Evolutionary conservation across 140 eudicot genomes (phyloP).

Genomic region (Stevia rebaudiana): DNA sequence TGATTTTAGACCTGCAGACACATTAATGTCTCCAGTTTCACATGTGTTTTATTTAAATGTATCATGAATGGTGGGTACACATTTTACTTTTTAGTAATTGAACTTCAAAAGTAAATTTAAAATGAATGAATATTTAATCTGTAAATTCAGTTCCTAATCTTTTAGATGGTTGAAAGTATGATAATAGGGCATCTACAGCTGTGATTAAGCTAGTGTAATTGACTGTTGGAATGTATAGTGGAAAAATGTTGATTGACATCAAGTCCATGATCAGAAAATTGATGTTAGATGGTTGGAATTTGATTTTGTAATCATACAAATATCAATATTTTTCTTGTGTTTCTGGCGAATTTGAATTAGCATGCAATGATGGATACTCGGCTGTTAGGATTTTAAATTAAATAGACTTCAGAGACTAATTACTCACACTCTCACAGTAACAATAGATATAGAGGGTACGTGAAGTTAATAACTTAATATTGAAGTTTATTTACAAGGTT

Average conservation of each 20-base stretch:
- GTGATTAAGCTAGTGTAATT: not conserved
- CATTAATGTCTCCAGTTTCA: not conserved
- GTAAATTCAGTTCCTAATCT: not conserved
- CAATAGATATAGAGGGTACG: too few species aligned
- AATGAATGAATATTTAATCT: not conserved
- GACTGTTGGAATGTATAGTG: not conserved
- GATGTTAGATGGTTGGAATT: not conserved
- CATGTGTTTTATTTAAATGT: not conserved
- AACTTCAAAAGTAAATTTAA: not conserved
- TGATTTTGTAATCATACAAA: not conserved
- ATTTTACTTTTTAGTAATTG: not conserved
- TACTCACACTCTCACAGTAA: too few species aligned
- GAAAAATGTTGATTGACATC: not conserved
- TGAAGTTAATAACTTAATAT: not conserved
- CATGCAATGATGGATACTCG: conserved; percentile 10
- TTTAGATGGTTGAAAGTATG: not conserved
- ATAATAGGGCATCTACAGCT: not conserved
- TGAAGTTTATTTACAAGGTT: not conserved
- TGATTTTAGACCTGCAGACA: not conserved
- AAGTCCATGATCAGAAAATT: not conserved
- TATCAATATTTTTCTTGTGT: conserved; percentile 4
- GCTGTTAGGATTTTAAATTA: too few species aligned
- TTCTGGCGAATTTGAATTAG: not conserved
- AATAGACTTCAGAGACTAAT: too few species aligned
- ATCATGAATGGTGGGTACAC: not conserved